Conservation (phyloP, 352 stramenopile species). For the Phytophthora pistaciae region DNA sequence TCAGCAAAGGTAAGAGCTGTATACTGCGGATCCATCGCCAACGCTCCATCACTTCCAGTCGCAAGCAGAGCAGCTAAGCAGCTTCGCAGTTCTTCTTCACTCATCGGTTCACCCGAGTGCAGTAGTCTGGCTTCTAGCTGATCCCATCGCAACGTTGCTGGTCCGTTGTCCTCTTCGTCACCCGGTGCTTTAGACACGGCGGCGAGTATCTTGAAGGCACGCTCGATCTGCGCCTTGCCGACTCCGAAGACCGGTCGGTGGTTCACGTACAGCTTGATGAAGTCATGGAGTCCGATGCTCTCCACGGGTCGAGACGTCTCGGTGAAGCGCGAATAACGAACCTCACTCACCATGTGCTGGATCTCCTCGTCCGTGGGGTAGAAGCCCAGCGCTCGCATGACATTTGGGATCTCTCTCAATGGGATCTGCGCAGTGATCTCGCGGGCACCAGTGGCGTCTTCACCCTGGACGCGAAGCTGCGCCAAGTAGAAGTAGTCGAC, state of each 20-base stretch:
- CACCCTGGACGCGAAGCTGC: slow-evolving; percentile 92
- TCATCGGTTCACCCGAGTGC: slow-evolving; percentile 82
- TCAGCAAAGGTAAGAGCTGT: slow-evolving; percentile 78
- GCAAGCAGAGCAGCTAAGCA: slow-evolving; percentile 80
- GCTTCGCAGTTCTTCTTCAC: slow-evolving; percentile 81
- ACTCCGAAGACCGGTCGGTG: slow-evolving; percentile 92
- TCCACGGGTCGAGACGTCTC: slow-evolving; percentile 79
- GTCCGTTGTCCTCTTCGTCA: slow-evolving; percentile 10
- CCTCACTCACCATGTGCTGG: slow-evolving; percentile 89
- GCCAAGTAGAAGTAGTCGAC: slow-evolving; percentile 97
- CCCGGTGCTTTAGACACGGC: slow-evolving; percentile 1
- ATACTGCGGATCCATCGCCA: slow-evolving; percentile 60
- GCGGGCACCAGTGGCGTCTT: slow-evolving; percentile 82
- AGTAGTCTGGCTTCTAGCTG: slow-evolving; percentile 71
- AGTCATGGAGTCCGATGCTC: slow-evolving; percentile 69
- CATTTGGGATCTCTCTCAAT: slow-evolving; percentile 90
- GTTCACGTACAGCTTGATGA: slow-evolving; percentile 95
- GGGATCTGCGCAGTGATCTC: slow-evolving; percentile 81
- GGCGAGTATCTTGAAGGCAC: slow-evolving; percentile 73
- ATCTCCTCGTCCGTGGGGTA: slow-evolving; percentile 94
- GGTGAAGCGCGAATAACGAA: slow-evolving; percentile 86
- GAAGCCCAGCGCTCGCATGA: slow-evolving; percentile 93
- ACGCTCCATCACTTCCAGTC: slow-evolving; percentile 38
- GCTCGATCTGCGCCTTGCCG: slow-evolving; percentile 80
- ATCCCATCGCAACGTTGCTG: slow-evolving; percentile 63